Evolutionary conservation across 2,329 filamentous ascomycete species (phyloP).

Genomic region (Myriangium duriaei): DNA sequence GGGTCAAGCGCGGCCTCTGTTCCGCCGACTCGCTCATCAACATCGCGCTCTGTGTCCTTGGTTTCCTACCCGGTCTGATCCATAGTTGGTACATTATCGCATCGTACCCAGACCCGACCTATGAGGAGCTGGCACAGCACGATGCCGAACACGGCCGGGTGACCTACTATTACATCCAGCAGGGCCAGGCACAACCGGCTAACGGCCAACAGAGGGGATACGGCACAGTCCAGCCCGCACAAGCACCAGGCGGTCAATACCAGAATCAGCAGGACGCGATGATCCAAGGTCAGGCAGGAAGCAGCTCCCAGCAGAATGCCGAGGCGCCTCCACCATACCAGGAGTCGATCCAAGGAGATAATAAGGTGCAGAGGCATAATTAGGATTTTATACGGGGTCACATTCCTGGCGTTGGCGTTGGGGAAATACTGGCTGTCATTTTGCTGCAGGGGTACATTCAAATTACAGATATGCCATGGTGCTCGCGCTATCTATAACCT

Average conservation of each 20-base stretch:
- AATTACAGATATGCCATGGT: no score
- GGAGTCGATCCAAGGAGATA: constrained; percentile 68
- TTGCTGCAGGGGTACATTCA: no score
- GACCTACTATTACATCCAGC: constrained; percentile 59
- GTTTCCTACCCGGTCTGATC: constrained; percentile 65
- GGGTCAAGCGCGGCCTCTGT: constrained; percentile 93
- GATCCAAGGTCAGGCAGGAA: constrained; percentile 28
- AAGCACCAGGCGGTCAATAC: constrained; percentile 27
- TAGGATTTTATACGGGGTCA: constrained; percentile 23
- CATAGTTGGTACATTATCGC: constrained; percentile 98
- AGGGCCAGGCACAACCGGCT: constrained; percentile 14
- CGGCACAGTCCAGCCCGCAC: constrained; percentile 27
- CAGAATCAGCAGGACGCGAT: constrained; percentile 16
- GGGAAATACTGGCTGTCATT: background rate
- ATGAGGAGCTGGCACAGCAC: constrained; percentile 52
- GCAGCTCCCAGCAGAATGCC: constrained; percentile 25
- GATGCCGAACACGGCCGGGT: constrained; percentile 47
- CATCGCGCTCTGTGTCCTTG: constrained; percentile 61
- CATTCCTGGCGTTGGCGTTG: background rate
- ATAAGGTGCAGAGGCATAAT: constrained; percentile 70
- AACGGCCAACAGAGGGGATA: constrained; percentile 19
- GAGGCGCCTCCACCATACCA: constrained; percentile 71
- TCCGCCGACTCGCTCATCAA: constrained; percentile 89
- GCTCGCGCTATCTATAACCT: no score
- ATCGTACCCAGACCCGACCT: constrained; percentile 62